These are phyloP conservation scores for Globisporangium okanoganense DNA, from an alignment of 352 stramenopile species.

Conservation along the genomic window DNA sequence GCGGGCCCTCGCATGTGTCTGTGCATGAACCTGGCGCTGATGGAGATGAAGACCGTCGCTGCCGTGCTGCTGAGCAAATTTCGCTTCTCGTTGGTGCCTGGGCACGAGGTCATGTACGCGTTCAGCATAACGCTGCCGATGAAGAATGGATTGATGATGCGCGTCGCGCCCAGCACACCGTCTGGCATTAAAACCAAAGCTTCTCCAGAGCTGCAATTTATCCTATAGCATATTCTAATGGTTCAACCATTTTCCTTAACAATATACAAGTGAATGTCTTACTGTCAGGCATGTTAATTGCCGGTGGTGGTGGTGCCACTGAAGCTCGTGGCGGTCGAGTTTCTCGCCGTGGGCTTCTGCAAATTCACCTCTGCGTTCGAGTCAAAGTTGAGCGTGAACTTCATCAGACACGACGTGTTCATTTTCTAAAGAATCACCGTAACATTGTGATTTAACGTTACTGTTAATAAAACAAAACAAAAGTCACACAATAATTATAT, in stretches of 20 bases:
- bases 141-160: not conserved
- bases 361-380: slow-evolving; percentile 53
- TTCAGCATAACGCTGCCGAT: not conserved
- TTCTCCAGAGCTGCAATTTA: not conserved
- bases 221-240: no score
- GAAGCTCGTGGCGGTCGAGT: not conserved
- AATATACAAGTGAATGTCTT: not conserved
- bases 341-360: slow-evolving; percentile 13
- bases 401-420: slow-evolving; percentile 67
- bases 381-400: slow-evolving; percentile 76
- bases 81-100: not conserved
- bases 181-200: not conserved
- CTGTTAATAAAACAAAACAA: not conserved
- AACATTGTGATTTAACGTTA: not conserved
- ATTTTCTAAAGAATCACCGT: slow-evolving; percentile 47
- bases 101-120: not conserved
- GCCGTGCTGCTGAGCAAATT: slow-evolving; percentile 46
- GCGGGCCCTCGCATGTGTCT: slow-evolving; percentile 35
- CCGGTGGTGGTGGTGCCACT: not conserved
- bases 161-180: not conserved
- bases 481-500: not conserved
- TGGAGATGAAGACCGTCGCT: slow-evolving; percentile 33
- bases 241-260: not conserved
- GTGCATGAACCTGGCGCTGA: slow-evolving; percentile 22
- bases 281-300: not conserved